phyloP scores from a whole-genome alignment of 164 flowering plant genomes.

The Aristolochia contorta region DNA sequence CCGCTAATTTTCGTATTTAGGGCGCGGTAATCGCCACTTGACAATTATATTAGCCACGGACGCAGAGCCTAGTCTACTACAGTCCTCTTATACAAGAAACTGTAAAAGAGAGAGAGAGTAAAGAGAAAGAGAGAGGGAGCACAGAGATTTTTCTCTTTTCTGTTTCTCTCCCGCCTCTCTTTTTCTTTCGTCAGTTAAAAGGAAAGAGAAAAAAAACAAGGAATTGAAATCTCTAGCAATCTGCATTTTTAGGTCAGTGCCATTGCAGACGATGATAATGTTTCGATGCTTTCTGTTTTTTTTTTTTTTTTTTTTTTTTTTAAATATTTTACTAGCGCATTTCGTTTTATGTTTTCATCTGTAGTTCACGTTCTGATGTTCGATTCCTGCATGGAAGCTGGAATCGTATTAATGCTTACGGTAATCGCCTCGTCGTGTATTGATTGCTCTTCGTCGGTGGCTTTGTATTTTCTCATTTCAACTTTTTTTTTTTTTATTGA shows the following conservation, averaged over 20 bases:
- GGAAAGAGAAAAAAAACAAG: neutral
- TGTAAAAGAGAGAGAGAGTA: neutral
- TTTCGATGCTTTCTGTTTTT: neutral
- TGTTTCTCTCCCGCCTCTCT: slow-evolving; percentile 3
- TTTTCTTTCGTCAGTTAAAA: neutral
- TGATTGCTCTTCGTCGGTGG: neutral
- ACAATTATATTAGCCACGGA: no score
- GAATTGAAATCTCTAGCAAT: neutral
- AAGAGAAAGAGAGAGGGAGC: neutral
- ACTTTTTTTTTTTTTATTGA: neutral
- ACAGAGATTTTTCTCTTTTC: neutral
- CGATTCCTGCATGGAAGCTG: neutral
- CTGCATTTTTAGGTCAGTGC: neutral
- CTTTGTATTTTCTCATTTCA: neutral
- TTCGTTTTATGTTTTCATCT: neutral
- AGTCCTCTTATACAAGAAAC: no score
- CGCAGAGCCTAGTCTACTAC: no score
- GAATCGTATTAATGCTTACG: neutral
- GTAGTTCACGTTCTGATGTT: neutral
- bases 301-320: neutral
- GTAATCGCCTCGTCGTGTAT: neutral
- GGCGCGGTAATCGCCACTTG: no score
- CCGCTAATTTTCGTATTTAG: no score
- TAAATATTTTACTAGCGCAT: neutral
- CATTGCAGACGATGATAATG: neutral